Evolutionary conservation across 805 yeast species (phyloP), one percentile per base, ranked within the genome.

Genomic region (Cyberlindnera nakhonratchasimensis): DNA sequence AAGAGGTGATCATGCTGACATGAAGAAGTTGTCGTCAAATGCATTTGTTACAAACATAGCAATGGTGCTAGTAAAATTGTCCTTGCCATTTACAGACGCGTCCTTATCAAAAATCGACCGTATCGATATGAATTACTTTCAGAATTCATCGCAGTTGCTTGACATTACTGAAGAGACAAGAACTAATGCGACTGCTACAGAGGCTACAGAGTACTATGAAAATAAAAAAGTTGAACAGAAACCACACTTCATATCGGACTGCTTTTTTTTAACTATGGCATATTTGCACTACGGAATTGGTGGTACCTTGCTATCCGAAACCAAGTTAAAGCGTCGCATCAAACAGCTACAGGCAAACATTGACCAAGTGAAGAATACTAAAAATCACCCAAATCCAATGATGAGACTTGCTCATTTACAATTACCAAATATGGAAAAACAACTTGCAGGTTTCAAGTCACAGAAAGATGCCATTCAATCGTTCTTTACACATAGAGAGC

Each of bases 251-350:
- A 87, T 93, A n/a, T 80, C 96, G 8, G 93, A 91, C 51, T 83
- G 95, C 55, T 93, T 89, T 62, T 93, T 74, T 56, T 61, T 93
- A 42, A 79, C 90, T 6, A 69, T 84, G 39, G 80, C 95, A 0
- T 89, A 83, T 59, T 63, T 87, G 37, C 90, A 91, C 52, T 93
- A 85, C 64, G 99, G 98, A 32, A 67, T 87, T 31, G 95, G 95
- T 19, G 98, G 97, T 37, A 65, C 84, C 0, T 64, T 75, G 43
- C 71, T 78, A 34, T 70, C 69, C 34, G 77, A 79, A 46, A 79
- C 76, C 33, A 77, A 82, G 45, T 55, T 81, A 24, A 67, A 74
- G 13, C 75, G 75, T 48, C 69, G 75, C 46, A 62, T 80, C 20
- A 72, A 70, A 25, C 70, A 69, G 53, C 52, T 77, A 19, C 69